Evolutionary conservation across 208 protist genomes (phyloP), one percentile per base, ranked within the genome.

Genomic region (Trypanosomatidae sp.): DNA sequence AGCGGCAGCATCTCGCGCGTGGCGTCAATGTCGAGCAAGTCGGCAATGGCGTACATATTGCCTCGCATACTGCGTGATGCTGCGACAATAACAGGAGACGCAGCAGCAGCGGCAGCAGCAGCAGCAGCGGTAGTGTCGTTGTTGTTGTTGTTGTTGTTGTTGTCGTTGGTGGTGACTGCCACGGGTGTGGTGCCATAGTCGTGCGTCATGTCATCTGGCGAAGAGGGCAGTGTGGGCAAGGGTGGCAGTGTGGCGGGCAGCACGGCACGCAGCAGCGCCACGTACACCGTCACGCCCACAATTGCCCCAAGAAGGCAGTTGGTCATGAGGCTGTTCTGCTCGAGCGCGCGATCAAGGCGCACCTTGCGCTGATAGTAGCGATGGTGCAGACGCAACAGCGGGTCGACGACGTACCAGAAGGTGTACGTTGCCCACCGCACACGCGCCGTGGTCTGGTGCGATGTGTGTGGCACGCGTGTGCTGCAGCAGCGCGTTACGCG

Each of bases 331-430:
- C 53, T 70, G 42, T 85, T 73, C 33, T 61, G 55, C 53, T 91
- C 82, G 0, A 91, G 56, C 22, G 71, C 74, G 23, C 74, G 66
- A 37, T 91, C 82, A 8, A 88, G 61, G 20, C 60, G 65, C 10
- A 71, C 64, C 53, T 88, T 87, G 35, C 55, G 53, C 2, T 62
- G 82, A 55, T 78, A 88, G 45, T 83, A 91, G 21, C 33, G 24
- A 52, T 73, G 69, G 55, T 91, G 82, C 2, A 55, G 48, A 25
- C 71, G 77, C 44, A 91, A 60, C 7, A 72, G 4, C 10, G 82
- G 82, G 38, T 88, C 74, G 40, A 91, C 49, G 10, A 80, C 16
- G 40, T 74, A 71, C 82, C 77, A 88, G 43, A 85, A 91, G 13
- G 69, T 61, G 57, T 71, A 77, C 13, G 74, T 85, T 13, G 82